Percentiles rank a stretch among this genome's conserved stretches.
These are phyloP conservation scores for Periconia macrospinosa DNA, from an alignment of 2,329 filamentous ascomycete genomes.

Conservation along the genomic window DNA sequence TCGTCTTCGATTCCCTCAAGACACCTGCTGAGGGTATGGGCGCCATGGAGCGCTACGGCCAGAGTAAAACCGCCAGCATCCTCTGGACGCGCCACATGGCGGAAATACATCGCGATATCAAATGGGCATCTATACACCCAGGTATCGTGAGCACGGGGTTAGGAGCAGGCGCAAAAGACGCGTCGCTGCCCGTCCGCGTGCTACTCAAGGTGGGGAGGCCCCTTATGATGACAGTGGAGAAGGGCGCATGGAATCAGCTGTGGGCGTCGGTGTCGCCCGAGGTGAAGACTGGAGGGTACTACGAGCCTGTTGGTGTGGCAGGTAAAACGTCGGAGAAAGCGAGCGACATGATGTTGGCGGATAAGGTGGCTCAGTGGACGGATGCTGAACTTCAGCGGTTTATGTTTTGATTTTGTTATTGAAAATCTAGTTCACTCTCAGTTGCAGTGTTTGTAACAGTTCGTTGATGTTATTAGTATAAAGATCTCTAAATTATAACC, in stretches of 20 bases:
- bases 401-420: background rate
- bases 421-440: too few species aligned
- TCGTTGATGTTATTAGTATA: too few species aligned
- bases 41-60: constrained; percentile 44
- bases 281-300: constrained; percentile 9
- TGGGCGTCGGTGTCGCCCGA: constrained; percentile 10
- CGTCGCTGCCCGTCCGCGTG: background rate
- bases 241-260: constrained; percentile 13
- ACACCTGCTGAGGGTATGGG: constrained; percentile 23
- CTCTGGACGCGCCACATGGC: constrained; percentile 46
- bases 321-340: background rate
- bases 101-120: constrained; percentile 44
- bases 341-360: constrained; percentile 7
- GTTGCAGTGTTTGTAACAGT: too few species aligned
- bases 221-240: constrained; percentile 4
- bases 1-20: constrained; percentile 13
- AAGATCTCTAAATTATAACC: too few species aligned
- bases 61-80: constrained; percentile 52
- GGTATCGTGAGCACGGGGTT: constrained; percentile 44
- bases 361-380: constrained; percentile 12
- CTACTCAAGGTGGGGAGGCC: constrained; percentile 2
- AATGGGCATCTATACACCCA: constrained; percentile 45
- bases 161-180: background rate
- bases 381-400: constrained; percentile 5
- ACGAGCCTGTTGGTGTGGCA: constrained; percentile 6